These are phyloP conservation scores for Torulaspora indica DNA, from an alignment of 805 yeast genomes.

Conservation along the genomic window DNA sequence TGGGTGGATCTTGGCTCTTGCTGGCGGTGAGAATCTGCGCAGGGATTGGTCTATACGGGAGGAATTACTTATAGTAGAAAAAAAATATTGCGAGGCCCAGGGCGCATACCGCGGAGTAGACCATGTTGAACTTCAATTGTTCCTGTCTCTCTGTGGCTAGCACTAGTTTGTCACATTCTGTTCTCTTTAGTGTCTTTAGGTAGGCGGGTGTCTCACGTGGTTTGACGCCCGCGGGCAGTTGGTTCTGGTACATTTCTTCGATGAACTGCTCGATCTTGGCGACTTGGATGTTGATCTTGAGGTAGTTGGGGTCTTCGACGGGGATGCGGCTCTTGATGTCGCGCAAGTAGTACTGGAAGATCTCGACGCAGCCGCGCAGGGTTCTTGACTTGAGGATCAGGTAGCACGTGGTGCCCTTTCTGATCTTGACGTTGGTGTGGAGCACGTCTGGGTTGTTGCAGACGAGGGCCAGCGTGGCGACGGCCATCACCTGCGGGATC, in stretches of 20 bases:
- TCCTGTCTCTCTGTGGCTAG: constrained; percentile 24
- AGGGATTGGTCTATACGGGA: not conserved
- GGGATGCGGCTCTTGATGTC: constrained; percentile 72
- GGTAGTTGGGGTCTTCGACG: constrained; percentile 80
- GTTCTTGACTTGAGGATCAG: constrained; percentile 71
- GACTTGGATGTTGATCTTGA: constrained; percentile 76
- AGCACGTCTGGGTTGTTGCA: constrained; percentile 76
- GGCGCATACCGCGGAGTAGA: constrained; percentile 22
- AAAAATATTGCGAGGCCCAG: constrained; percentile 18
- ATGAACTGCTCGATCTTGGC: constrained; percentile 87
- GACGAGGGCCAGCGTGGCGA: constrained; percentile 84
- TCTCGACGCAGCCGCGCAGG: constrained; percentile 65
- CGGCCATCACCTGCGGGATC: constrained; percentile 98
- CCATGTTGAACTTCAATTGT: constrained; percentile 27
- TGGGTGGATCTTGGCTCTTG: not conserved
- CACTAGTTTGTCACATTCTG: constrained; percentile 38
- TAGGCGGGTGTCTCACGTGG: constrained; percentile 38
- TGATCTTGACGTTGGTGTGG: constrained; percentile 70
- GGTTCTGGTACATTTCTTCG: constrained; percentile 65
- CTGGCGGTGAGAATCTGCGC: too few species aligned
- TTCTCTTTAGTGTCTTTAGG: constrained; percentile 42
- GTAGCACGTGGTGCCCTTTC: constrained; percentile 81
- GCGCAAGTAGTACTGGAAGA: constrained; percentile 70
- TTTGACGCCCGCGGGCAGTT: constrained; percentile 52
- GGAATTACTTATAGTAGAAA: constrained; percentile 5